These are phyloP conservation scores for Lophiotrema nucula DNA, from an alignment of 495 filamentous ascomycete species.

Conservation along the genomic window DNA sequence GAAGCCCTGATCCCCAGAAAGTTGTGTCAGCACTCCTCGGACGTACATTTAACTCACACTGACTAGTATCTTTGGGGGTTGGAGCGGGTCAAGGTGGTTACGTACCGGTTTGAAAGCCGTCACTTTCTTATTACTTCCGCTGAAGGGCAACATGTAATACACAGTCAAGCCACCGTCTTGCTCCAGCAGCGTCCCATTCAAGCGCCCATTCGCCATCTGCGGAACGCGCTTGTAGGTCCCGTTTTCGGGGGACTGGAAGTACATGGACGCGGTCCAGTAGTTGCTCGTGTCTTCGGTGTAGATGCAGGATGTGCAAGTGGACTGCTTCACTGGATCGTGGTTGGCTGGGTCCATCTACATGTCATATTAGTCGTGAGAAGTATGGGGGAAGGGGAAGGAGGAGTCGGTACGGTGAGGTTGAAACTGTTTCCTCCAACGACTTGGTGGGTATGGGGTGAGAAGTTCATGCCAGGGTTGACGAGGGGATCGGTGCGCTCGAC, in stretches of 20 bases:
- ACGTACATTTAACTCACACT: too few relatives aligned
- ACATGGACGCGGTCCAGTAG: slow-evolving; percentile 32
- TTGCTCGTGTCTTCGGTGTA: slow-evolving; percentile 28
- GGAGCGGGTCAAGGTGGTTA: background rate
- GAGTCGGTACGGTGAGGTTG: slow-evolving; percentile 17
- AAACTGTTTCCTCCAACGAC: slow-evolving; percentile 30
- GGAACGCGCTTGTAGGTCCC: slow-evolving; percentile 27
- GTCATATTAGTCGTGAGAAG: background rate
- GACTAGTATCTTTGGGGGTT: too few relatives aligned
- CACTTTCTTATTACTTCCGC: slow-evolving; percentile 16
- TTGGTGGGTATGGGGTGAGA: slow-evolving; percentile 29
- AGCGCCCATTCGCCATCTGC: slow-evolving; percentile 27
- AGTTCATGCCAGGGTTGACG: slow-evolving; percentile 18
- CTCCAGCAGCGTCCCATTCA: slow-evolving; percentile 17
- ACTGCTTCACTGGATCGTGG: slow-evolving; percentile 13
- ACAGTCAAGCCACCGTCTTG: slow-evolving; percentile 28
- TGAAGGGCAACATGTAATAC: slow-evolving; percentile 29
- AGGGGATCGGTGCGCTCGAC: slow-evolving; percentile 29
- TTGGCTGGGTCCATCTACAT: slow-evolving; percentile 18
- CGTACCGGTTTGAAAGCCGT: slow-evolving; percentile 21
- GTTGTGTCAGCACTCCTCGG: too few relatives aligned
- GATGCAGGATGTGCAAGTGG: slow-evolving; percentile 27
- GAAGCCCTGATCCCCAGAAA: slow-evolving; percentile 20
- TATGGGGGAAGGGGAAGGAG: background rate
- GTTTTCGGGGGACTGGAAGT: slow-evolving; percentile 26